phyloP scores from a whole-genome alignment of 108 stramenopile species.

The Hondaea fermentalgiana region DNA sequence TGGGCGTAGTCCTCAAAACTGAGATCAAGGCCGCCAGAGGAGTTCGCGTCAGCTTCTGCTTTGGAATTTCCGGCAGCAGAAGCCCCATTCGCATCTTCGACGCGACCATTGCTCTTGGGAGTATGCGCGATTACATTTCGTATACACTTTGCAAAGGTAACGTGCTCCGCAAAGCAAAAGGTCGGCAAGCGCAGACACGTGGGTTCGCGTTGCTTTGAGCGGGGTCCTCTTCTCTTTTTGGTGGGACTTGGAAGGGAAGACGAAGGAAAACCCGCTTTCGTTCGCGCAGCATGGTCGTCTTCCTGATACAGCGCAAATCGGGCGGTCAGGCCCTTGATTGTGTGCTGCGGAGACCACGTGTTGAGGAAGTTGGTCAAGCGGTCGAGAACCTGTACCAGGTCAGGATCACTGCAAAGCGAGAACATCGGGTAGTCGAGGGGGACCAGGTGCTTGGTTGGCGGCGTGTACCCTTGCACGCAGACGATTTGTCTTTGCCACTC shows the following conservation, averaged over 20 bases:
- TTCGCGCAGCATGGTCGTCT: not conserved
- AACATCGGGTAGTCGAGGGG: not conserved
- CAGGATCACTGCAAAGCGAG: not conserved
- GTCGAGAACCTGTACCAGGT: not conserved
- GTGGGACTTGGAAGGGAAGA: too few relatives aligned
- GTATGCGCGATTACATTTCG: not conserved
- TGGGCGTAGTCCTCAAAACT: not conserved
- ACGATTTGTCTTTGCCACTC: not conserved
- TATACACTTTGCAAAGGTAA: not conserved
- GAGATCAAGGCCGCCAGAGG: not conserved
- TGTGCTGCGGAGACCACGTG: not conserved
- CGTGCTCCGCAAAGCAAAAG: not conserved
- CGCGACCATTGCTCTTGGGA: too few relatives aligned
- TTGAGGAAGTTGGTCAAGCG: not conserved
- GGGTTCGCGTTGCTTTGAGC: too few relatives aligned
- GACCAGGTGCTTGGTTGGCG: not conserved
- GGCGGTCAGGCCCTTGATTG: not conserved
- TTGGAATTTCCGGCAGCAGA: too few relatives aligned
- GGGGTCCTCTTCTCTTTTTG: too few relatives aligned
- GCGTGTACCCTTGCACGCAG: not conserved
- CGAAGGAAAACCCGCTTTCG: not conserved
- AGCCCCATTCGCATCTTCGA: too few relatives aligned
- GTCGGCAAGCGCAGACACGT: not conserved
- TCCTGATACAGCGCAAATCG: not conserved
- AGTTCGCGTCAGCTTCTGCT: not conserved